Conservation (phyloP, 2,329 filamentous ascomycete species). For the Pseudogymnoascus sp. region DNA sequence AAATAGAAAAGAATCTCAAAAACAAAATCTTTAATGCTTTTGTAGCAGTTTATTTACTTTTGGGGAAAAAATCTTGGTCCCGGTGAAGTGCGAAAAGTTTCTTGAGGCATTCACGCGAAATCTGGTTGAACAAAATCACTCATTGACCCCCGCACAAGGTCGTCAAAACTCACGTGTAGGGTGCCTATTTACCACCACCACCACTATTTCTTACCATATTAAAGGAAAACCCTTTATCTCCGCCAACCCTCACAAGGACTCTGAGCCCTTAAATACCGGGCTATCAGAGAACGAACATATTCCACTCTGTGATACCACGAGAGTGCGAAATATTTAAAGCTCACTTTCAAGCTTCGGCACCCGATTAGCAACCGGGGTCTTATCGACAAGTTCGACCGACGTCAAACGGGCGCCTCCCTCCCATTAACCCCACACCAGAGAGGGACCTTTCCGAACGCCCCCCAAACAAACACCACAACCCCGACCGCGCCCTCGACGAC, state of each 20-base stretch:
- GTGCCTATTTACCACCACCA: not conserved
- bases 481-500: constrained; percentile 4
- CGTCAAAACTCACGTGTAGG: constrained; percentile 6
- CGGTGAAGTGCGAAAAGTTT: not conserved
- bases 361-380: constrained; percentile 5
- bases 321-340: constrained; percentile 1
- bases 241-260: not conserved
- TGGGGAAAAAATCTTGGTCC: not conserved
- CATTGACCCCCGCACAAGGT: not conserved
- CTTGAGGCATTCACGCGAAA: not conserved
- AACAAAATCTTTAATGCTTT: not conserved
- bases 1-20: not conserved
- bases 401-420: constrained; percentile 6
- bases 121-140: not conserved
- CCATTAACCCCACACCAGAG: constrained; percentile 7
- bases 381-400: constrained; percentile 8
- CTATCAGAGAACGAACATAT: not conserved
- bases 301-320: not conserved
- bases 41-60: not conserved
- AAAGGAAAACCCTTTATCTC: not conserved
- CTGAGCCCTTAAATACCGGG: not conserved
- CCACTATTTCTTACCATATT: not conserved
- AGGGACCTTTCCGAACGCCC: constrained; percentile 4
- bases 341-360: constrained; percentile 3
- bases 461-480: not conserved